A percentile compares a stretch with the other conserved stretches of the same genome.
These are phyloP conservation scores for Triadica sebifera DNA, from an alignment of 345 rosid genomes.

Conservation along the genomic window DNA sequence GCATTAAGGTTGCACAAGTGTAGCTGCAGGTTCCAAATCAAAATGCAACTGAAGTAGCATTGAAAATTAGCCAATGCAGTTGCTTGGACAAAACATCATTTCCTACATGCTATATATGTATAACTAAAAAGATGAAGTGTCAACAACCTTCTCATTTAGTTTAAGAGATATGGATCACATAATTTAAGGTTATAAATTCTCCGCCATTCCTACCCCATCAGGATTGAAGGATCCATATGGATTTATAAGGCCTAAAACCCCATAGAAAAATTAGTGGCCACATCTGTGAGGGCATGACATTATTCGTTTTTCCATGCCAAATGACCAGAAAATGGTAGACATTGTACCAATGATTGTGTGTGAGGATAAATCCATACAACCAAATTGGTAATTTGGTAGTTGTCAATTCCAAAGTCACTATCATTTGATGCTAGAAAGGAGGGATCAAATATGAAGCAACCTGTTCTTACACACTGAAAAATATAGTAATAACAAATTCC, in stretches of 20 bases:
- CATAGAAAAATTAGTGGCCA: not conserved
- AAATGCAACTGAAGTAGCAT: not conserved
- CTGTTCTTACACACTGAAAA: not conserved
- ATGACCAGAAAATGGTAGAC: not conserved
- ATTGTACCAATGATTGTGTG: not conserved
- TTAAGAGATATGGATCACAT: not conserved
- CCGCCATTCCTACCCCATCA: not conserved
- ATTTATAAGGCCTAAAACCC: not conserved
- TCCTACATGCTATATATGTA: not conserved
- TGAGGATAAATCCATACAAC: not conserved
- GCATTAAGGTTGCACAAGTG: too few relatives aligned
- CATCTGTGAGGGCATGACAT: not conserved
- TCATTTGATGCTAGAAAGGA: not conserved
- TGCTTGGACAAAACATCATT: not conserved
- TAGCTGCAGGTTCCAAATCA: not conserved
- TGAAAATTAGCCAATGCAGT: not conserved
- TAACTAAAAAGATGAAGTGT: not conserved
- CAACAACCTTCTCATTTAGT: not conserved
- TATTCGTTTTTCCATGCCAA: not conserved
- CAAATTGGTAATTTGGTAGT: not conserved
- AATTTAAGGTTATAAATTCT: not conserved
- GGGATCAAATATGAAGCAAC: slow-evolving; percentile 9
- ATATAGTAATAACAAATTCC: not conserved
- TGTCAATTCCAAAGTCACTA: not conserved
- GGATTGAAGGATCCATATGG: not conserved